Evolutionary conservation across 106 monocot species (phyloP).

Genomic region (Ottelia alismoides): DNA sequence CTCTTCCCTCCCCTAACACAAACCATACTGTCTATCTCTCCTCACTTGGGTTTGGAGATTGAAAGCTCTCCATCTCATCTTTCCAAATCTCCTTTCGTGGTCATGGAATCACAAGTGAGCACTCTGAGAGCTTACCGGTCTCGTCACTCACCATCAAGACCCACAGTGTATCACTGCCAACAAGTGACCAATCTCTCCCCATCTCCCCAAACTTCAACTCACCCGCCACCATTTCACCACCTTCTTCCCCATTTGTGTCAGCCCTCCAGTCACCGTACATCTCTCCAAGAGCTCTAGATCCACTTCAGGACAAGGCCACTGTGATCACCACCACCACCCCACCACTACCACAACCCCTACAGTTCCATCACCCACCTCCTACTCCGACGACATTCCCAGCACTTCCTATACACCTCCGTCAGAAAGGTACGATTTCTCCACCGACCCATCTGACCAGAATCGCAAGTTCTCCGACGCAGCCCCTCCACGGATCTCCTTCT

Average conservation of each 20-base stretch:
- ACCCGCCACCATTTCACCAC: slow-evolving; percentile 4
- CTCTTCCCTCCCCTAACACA: too few relatives aligned
- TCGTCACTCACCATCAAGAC: slow-evolving; percentile 4
- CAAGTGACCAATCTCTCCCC: background rate
- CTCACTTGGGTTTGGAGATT: too few relatives aligned
- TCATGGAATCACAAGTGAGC: too few relatives aligned
- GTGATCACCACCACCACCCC: slow-evolving; percentile 18
- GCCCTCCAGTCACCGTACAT: too few relatives aligned
- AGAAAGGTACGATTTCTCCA: slow-evolving; percentile 35
- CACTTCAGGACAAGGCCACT: slow-evolving; percentile 7
- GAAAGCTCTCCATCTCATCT: too few relatives aligned
- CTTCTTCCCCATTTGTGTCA: slow-evolving; percentile 8
- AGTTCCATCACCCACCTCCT: slow-evolving; percentile 47
- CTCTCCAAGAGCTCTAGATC: too few relatives aligned
- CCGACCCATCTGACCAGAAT: slow-evolving; percentile 30
- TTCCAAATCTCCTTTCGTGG: too few relatives aligned
- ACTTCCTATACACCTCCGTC: slow-evolving; percentile 58
- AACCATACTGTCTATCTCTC: too few relatives aligned
- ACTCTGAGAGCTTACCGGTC: too few relatives aligned
- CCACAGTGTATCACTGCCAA: background rate
- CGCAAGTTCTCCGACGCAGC: slow-evolving; percentile 45
- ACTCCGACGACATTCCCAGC: slow-evolving; percentile 55
- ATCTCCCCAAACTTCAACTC: too few relatives aligned
- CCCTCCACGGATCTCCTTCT: too few relatives aligned
- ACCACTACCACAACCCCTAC: too few relatives aligned